These are phyloP conservation scores for Thelephora terrestris DNA, from an alignment of 1,284 basidiomycete species.

Conservation along the genomic window DNA sequence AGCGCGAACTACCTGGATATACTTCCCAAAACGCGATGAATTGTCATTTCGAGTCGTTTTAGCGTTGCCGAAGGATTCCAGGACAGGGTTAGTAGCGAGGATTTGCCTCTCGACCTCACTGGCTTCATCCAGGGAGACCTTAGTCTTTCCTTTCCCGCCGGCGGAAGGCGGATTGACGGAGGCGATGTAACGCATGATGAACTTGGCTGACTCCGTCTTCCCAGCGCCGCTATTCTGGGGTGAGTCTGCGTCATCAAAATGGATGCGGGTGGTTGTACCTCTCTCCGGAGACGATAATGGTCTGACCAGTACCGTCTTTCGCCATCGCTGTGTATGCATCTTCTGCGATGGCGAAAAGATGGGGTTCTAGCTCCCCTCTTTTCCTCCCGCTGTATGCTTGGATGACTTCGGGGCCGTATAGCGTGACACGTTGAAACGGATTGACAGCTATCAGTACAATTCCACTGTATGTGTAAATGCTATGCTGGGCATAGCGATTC, in stretches of 20 bases:
- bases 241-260: slow-evolving; percentile 15
- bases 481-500: slow-evolving; percentile 93
- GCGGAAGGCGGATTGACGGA: slow-evolving; percentile 85
- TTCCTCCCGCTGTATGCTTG: slow-evolving; percentile 92
- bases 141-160: slow-evolving; percentile 53
- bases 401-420: slow-evolving; percentile 94
- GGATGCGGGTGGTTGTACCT: slow-evolving; percentile 45
- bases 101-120: slow-evolving; percentile 97
- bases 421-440: slow-evolving; percentile 89
- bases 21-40: slow-evolving; percentile 98
- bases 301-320: slow-evolving; percentile 91
- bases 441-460: slow-evolving; percentile 98
- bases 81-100: slow-evolving; percentile 95
- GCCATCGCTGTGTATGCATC: slow-evolving; percentile 99
- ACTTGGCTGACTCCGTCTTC: slow-evolving; percentile 99
- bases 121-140: slow-evolving; percentile 67
- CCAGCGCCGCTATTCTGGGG: slow-evolving; percentile 75
- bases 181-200: slow-evolving; percentile 98
- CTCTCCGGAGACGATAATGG: slow-evolving; percentile 98
- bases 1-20: slow-evolving; percentile 72
- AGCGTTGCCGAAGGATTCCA: slow-evolving; percentile 98
- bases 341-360: slow-evolving; percentile 98
- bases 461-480: slow-evolving; percentile 98
- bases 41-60: slow-evolving; percentile 99
- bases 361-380: slow-evolving; percentile 94